Percentiles rank a stretch among this genome's conserved stretches.
These are phyloP conservation scores for Pseudogymnoascus sp. DNA, from an alignment of 2,329 filamentous ascomycete genomes.

Conservation along the genomic window DNA sequence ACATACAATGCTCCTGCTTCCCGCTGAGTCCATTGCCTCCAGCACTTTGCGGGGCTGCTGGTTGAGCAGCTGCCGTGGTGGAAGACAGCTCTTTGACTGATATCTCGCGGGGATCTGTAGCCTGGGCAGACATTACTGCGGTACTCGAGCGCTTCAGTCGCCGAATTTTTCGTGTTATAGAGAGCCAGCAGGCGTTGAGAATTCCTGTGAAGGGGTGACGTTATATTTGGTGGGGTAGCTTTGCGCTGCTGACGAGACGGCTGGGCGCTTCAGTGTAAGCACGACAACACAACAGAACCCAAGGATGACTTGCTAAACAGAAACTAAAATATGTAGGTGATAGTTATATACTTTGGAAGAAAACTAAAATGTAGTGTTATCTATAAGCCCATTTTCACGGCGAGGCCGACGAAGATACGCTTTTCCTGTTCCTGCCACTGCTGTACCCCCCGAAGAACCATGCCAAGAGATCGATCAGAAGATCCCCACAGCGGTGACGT, in stretches of 20 bases:
- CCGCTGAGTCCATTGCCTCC: conserved; percentile 56
- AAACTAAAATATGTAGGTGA: neutral
- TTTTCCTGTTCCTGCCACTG: neutral
- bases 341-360: neutral
- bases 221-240: conserved; percentile 6
- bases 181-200: neutral
- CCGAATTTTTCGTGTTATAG: neutral
- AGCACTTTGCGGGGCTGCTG: conserved; percentile 4
- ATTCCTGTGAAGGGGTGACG: neutral
- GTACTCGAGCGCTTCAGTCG: neutral
- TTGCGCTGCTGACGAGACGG: neutral
- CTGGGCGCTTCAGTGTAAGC: neutral
- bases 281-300: neutral
- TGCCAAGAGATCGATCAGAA: conserved; percentile 9
- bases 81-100: neutral
- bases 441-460: neutral
- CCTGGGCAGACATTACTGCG: neutral
- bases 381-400: neutral
- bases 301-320: neutral
- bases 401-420: neutral
- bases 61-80: neutral
- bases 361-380: neutral
- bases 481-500: conserved; percentile 7
- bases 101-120: neutral
- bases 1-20: conserved; percentile 94